Evolutionary conservation across 352 stramenopile species (phyloP).

Genomic region (Achlya hypogyna): DNA sequence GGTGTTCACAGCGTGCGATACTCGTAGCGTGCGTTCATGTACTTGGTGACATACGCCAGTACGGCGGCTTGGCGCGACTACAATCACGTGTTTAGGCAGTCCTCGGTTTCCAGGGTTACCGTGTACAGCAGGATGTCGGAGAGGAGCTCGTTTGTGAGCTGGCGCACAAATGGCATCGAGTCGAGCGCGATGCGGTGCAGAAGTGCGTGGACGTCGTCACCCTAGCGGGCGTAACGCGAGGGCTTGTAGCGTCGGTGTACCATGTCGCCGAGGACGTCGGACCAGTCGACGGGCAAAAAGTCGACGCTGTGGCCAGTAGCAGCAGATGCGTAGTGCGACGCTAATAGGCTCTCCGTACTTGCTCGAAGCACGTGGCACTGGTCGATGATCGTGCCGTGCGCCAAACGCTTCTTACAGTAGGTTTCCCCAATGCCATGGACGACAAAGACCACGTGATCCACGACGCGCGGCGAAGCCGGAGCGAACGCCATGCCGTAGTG

Average conservation of each 20-base stretch:
- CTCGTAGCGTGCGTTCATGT: slow-evolving; percentile 3
- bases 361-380: slow-evolving; percentile 39
- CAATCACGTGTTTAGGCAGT: too few relatives aligned
- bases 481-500: slow-evolving; percentile 71
- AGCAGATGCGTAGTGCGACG: slow-evolving; percentile 44
- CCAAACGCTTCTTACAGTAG: slow-evolving; percentile 29
- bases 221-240: too few relatives aligned
- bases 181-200: slow-evolving; percentile 37
- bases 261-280: slow-evolving; percentile 9
- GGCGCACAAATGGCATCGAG: slow-evolving; percentile 83
- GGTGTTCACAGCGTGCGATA: neutral
- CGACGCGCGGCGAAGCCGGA: slow-evolving; percentile 63
- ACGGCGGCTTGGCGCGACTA: slow-evolving; percentile 4
- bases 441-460: slow-evolving; percentile 81
- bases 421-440: slow-evolving; percentile 82
- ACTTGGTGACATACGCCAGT: neutral
- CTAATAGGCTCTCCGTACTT: slow-evolving; percentile 37
- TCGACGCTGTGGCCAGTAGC: slow-evolving; percentile 31
- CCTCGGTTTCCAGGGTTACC: too few relatives aligned
- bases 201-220: slow-evolving; percentile 22
- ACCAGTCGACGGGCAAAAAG: slow-evolving; percentile 78
- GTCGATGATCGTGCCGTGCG: slow-evolving; percentile 74
- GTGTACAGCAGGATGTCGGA: slow-evolving; percentile 18
- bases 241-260: too few relatives aligned
- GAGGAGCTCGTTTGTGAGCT: slow-evolving; percentile 82